Percentiles rank a stretch among this genome's conserved stretches.
phyloP scores from a whole-genome alignment of 83 land plant species.

The Thuja plicata region DNA sequence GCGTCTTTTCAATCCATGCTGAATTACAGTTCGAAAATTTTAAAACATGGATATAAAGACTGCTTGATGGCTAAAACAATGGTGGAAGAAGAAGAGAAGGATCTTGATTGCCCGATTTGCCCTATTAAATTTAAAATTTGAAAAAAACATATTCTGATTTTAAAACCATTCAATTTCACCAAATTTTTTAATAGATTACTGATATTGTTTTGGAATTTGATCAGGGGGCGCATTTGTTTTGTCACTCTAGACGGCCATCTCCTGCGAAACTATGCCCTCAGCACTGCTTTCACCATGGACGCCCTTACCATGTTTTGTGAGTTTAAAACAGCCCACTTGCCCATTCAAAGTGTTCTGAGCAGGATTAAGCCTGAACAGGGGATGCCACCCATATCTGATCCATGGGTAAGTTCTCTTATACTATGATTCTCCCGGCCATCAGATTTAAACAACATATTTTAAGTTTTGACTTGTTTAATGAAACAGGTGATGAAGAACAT shows the following conservation, averaged over 20 bases:
- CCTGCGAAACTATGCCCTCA: constrained; percentile 38
- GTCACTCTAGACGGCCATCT: constrained; percentile 65
- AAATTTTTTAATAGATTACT: neutral
- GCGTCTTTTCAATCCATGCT: too few species aligned
- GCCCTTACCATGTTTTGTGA: constrained; percentile 31
- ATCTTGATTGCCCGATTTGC: too few species aligned
- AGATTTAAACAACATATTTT: too few species aligned
- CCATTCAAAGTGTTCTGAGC: constrained; percentile 26
- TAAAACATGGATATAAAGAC: too few species aligned
- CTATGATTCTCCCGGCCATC: too few species aligned
- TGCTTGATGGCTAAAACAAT: too few species aligned
- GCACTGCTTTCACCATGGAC: constrained; percentile 44
- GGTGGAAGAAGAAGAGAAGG: too few species aligned
- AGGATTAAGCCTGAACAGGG: constrained; percentile 58
- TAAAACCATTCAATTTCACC: neutral
- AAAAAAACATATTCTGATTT: too few species aligned
- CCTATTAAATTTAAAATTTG: too few species aligned
- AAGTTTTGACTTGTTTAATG: neutral
- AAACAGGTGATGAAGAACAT: constrained; percentile 51
- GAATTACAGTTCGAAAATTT: too few species aligned
- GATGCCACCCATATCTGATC: constrained; percentile 60
- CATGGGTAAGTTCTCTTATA: constrained; percentile 39
- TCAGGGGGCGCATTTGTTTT: constrained; percentile 52
- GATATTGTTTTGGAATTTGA: neutral
- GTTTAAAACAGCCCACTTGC: neutral